Conservation (phyloP, 192 early-diverging fungal genomes). For the Mortierella alpina region DNA sequence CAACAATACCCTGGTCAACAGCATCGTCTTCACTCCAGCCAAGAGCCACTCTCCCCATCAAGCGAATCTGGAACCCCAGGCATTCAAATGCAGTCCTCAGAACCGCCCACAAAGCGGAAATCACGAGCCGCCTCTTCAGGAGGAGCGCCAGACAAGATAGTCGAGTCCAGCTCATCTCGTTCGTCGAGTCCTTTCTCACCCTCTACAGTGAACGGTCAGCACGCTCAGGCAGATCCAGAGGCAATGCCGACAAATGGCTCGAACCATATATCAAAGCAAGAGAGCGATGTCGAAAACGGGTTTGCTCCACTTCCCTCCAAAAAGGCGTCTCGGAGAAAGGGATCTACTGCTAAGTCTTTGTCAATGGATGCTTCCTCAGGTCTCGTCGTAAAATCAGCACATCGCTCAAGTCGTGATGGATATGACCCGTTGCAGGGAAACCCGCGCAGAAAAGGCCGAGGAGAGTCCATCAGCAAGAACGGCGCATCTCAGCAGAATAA, state of each 20-base stretch:
- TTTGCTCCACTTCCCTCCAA: slow-evolving; percentile 10
- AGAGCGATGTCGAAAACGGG: too few species aligned
- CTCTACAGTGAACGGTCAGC: too few species aligned
- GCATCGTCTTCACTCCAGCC: slow-evolving; percentile 2
- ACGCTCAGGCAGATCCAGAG: too few species aligned
- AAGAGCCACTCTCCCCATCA: not conserved
- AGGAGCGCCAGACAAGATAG: not conserved
- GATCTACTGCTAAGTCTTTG: slow-evolving; percentile 10
- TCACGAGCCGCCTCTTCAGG: slow-evolving; percentile 5
- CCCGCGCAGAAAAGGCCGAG: slow-evolving; percentile 9
- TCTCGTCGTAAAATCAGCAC: not conserved
- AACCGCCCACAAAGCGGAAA: slow-evolving; percentile 22
- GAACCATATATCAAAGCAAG: too few species aligned
- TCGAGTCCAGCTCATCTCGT: slow-evolving; percentile 9
- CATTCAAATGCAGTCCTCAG: not conserved
- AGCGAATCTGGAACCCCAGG: not conserved
- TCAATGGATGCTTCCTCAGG: too few species aligned
- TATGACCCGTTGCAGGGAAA: not conserved
- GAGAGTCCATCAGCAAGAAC: not conserved
- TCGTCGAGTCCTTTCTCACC: slow-evolving; percentile 14
- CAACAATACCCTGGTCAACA: slow-evolving; percentile 15
- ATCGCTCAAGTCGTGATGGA: slow-evolving; percentile 32
- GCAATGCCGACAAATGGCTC: too few species aligned
- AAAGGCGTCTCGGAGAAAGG: slow-evolving; percentile 30
- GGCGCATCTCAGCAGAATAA: too few species aligned